Base-by-base conservation (phyloP, 225 moss, liverwort and hornwort genomes). In the Bryum argenteum region DNA sequence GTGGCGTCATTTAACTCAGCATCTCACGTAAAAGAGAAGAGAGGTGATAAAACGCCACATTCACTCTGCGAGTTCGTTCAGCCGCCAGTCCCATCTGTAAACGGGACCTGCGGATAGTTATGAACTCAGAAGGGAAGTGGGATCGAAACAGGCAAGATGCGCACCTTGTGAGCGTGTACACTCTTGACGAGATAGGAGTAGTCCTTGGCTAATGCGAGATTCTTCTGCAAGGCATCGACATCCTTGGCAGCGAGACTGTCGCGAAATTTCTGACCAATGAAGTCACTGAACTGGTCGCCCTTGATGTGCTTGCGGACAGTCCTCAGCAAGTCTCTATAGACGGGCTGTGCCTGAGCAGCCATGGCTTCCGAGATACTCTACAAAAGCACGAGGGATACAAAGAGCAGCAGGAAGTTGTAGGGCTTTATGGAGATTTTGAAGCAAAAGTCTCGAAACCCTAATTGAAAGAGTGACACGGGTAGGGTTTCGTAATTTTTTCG, bases 141-240 rank as follows among this genome's bases (percentile, higher is more conserved):
- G 3, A 10, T 2, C 16, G 28, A 11, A 6, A n/a, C 17, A 28
- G 47, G 47, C 5, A 13, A 5, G 47, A 47, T 47, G 13, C 6
- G 16, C 16, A 47, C 97, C 93, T 91, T 97, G 1, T 97, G 94
- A 55, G 87, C 79, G 28, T 94, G 94, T 11, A 97, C 78, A 73
- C 97, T 91, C 64, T 65, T 85, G n/a, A 97, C 83, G 44, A 97
- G 89, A 17, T 70, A 82, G 0, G 94, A 80, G 26, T 92, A 97
- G 69, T 97, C 94, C 68, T 84, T 74, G 0, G 92, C 94, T 52
- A 97, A 87, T 0, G 15, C 56, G 5, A 94, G n/a, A 23, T 75
- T 87, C 71, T 77, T 78, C 68, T 80, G 75, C 70, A 90, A 44
- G 8, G 69, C 42, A 4, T 33, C 67, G 1, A 68, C 54, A 53